phyloP scores from a whole-genome alignment of 2,329 filamentous ascomycete genomes.

The Nemania diffusa region DNA sequence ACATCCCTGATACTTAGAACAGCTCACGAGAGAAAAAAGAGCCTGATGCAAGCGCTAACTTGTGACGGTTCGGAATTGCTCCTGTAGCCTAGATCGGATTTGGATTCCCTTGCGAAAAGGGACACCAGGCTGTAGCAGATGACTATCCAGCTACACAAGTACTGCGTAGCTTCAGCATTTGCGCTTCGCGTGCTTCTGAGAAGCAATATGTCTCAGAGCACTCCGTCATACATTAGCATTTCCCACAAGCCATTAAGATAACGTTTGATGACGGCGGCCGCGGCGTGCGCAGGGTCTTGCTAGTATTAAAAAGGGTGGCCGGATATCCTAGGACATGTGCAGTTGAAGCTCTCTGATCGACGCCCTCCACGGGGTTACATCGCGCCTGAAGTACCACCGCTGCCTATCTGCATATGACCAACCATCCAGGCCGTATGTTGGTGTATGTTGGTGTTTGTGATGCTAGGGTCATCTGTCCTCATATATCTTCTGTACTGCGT shows the following conservation, averaged over 20 bases:
- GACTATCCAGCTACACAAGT: neutral
- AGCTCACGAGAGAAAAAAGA: neutral
- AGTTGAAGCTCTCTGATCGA: conserved; percentile 30
- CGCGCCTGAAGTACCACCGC: conserved; percentile 33
- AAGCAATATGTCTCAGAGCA: conserved; percentile 16
- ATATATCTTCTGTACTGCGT: neutral
- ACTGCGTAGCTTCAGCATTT: conserved; percentile 25
- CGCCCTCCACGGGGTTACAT: conserved; percentile 36
- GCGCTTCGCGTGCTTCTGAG: conserved; percentile 2
- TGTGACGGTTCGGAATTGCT: conserved; percentile 6
- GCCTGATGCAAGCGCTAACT: conserved; percentile 12
- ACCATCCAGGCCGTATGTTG: conserved; percentile 5
- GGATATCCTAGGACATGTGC: conserved; percentile 22
- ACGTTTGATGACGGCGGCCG: conserved; percentile 15
- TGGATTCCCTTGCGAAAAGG: conserved; percentile 3
- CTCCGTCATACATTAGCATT: conserved; percentile 14
- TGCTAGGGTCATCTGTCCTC: conserved; percentile 29
- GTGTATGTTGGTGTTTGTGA: conserved; percentile 13
- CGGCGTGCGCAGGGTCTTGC: conserved; percentile 1
- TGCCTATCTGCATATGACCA: conserved; percentile 37
- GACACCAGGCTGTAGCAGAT: conserved; percentile 22
- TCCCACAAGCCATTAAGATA: neutral
- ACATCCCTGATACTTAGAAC: neutral
- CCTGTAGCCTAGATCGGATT: conserved; percentile 11
- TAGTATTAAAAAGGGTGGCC: conserved; percentile 22